These are phyloP conservation scores for Pseudocercospora macadamiae DNA, from an alignment of 2,329 filamentous ascomycete species.

Conservation along the genomic window DNA sequence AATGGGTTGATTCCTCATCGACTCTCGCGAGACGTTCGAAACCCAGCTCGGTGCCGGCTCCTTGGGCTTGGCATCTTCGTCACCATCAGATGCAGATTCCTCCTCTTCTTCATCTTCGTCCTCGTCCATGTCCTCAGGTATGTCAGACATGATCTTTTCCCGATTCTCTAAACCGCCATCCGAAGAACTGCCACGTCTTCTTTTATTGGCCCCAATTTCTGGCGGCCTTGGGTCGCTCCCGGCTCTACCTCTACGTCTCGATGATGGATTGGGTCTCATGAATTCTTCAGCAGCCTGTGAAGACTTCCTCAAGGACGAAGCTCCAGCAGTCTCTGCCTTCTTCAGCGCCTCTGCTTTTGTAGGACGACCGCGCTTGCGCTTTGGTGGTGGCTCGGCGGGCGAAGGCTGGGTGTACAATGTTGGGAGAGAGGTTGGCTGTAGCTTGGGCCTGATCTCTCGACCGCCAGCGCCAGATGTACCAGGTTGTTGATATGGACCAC, in stretches of 20 bases:
- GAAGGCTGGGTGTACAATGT: conserved; percentile 25
- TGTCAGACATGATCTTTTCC: not conserved
- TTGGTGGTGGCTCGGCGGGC: conserved; percentile 35
- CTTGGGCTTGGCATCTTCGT: not conserved
- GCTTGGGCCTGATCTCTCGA: conserved; percentile 50
- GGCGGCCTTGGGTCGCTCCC: not conserved
- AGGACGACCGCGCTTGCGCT: conserved; percentile 53
- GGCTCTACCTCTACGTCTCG: no score
- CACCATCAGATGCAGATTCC: no score
- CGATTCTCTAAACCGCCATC: no score
- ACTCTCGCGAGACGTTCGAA: no score
- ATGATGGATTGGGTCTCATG: no score
- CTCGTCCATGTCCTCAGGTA: not conserved
- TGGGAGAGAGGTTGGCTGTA: conserved; percentile 33
- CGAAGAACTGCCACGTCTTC: no score
- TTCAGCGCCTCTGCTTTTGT: conserved; percentile 52
- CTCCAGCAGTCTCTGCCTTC: conserved; percentile 47
- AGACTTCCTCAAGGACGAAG: no score
- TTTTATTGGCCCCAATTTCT: not conserved
- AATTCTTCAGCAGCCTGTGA: no score
- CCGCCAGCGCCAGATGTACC: conserved; percentile 38
- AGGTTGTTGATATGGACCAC: no score
- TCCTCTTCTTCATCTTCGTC: not conserved
- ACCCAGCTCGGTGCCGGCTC: no score
- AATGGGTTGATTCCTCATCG: no score